Evolutionary conservation across 2,329 filamentous ascomycete genomes (phyloP), one percentile per base, ranked within the genome.

Genomic region (Calonectria fujianensis): DNA sequence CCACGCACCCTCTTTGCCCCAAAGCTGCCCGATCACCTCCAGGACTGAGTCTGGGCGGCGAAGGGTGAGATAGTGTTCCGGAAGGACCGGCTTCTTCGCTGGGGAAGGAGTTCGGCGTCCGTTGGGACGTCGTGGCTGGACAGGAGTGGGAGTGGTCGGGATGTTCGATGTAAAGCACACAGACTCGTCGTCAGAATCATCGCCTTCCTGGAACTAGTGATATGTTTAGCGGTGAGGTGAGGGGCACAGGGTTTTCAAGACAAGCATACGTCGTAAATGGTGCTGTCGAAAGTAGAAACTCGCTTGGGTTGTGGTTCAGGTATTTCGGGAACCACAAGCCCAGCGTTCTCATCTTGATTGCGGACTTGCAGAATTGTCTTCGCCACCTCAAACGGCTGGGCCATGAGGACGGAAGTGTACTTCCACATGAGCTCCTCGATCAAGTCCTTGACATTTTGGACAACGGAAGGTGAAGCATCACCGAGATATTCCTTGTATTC

Each of bases 321-420:
- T 41, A 82, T 79, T 32, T 70, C 65, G n/a, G 77, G 74, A 24
- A 79, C 73, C 20, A 78, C 73, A 48, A 82, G 67, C 13, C 79
- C 75, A 51, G 87, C 87, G 45, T 86, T 80, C 68, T 88, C 88
- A 78, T 90, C 90, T 80, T 93, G 91, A 76, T 85, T 86, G 77
- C 90, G 92, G 67, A 96, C 92, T 86, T 99, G 97, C 80, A 99
- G 87, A 71, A 98, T 91, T 18, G 94, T 97, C 90, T 98, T 98
- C 82, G 96, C 96, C 73, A 98, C 96, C 88, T 98, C 97, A 84
- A 99, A 98, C 18, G 97, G 97, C 86, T 99, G 97, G 69, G 95
- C 94, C 83, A 98, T 93, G 82, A 98, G 85, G 31, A 98, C 93
- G 73, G 94, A 95, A 18, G 93, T 94, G 86, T 99, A 99, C 83